Percentiles rank a stretch among this genome's conserved stretches.
Conservation (phyloP, 306 rosid species). For the Quillaja saponaria region DNA sequence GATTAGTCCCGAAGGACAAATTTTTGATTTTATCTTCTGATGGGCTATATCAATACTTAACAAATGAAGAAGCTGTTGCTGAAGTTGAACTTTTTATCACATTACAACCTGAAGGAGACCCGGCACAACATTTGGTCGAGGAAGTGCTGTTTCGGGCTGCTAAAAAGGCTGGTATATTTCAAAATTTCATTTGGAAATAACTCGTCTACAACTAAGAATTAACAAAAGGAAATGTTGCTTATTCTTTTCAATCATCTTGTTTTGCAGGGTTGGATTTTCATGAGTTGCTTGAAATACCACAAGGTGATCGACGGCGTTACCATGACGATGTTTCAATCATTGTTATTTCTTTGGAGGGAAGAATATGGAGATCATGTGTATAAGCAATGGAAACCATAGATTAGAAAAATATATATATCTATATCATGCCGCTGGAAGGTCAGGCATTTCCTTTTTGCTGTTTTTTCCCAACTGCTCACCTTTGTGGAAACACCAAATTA, state of each 20-base stretch:
- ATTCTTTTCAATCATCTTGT: constrained; percentile 23
- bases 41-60: constrained; percentile 92
- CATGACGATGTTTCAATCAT: constrained; percentile 96
- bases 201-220: background rate
- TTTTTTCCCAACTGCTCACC: constrained; percentile 47
- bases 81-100: constrained; percentile 93
- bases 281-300: constrained; percentile 90
- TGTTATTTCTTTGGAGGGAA: constrained; percentile 96
- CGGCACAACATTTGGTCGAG: constrained; percentile 93
- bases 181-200: background rate
- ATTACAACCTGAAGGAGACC: constrained; percentile 96
- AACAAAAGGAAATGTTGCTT: background rate
- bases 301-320: constrained; percentile 92
- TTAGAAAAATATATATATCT: constrained; percentile 10
- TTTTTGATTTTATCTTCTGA: constrained; percentile 88
- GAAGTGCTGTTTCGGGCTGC: constrained; percentile 95
- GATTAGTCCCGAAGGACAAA: constrained; percentile 85
- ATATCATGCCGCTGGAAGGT: constrained; percentile 38
- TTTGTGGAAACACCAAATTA: constrained; percentile 46
- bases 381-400: constrained; percentile 46
- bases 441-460: constrained; percentile 50
- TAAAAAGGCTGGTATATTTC: constrained; percentile 73
- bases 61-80: constrained; percentile 92
- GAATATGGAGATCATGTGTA: constrained; percentile 98
- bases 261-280: constrained; percentile 89